These are phyloP conservation scores for Xanthoconium stramineum DNA, from an alignment of 768 basidiomycete genomes.

Conservation along the genomic window DNA sequence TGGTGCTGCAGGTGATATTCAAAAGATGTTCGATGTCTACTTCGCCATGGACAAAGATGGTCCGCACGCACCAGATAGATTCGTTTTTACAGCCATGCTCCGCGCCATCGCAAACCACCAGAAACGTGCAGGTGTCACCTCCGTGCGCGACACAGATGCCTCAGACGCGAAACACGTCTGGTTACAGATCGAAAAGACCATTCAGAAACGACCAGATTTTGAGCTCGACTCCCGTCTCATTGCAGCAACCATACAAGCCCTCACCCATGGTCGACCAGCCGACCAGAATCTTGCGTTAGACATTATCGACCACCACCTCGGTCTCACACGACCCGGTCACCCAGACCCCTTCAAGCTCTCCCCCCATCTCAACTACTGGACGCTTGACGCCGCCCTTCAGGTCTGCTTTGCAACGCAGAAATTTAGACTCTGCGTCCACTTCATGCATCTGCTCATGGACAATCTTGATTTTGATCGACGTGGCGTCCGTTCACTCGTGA, in stretches of 20 bases:
- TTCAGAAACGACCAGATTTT: slow-evolving; percentile 44
- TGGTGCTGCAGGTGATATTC: slow-evolving; percentile 53
- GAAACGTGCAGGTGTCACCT: slow-evolving; percentile 20
- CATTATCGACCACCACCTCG: slow-evolving; percentile 59
- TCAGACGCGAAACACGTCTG: slow-evolving; percentile 72
- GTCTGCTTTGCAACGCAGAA: slow-evolving; percentile 52
- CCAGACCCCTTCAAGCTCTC: slow-evolving; percentile 34
- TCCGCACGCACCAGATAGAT: slow-evolving; percentile 54
- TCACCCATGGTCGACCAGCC: slow-evolving; percentile 51
- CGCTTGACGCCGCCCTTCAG: slow-evolving; percentile 52
- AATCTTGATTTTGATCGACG: slow-evolving; percentile 21
- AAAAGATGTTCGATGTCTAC: slow-evolving; percentile 75
- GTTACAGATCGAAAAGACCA: slow-evolving; percentile 57
- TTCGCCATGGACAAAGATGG: slow-evolving; percentile 64
- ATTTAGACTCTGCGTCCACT: slow-evolving; percentile 48
- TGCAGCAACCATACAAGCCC: slow-evolving; percentile 48
- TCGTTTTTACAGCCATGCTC: slow-evolving; percentile 67
- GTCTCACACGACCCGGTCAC: slow-evolving; percentile 51
- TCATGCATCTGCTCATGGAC: slow-evolving; percentile 58
- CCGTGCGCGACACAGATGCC: slow-evolving; percentile 40
- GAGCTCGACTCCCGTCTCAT: slow-evolving; percentile 53
- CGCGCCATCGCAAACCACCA: slow-evolving; percentile 37
- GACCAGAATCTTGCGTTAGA: slow-evolving; percentile 69
- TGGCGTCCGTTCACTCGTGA: slow-evolving; percentile 39
- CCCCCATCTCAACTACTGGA: slow-evolving; percentile 42